Evolutionary conservation across 2,329 filamentous ascomycete genomes (phyloP), one percentile per base, ranked within the genome.

Genomic region (Calonectria multiphialidica): DNA sequence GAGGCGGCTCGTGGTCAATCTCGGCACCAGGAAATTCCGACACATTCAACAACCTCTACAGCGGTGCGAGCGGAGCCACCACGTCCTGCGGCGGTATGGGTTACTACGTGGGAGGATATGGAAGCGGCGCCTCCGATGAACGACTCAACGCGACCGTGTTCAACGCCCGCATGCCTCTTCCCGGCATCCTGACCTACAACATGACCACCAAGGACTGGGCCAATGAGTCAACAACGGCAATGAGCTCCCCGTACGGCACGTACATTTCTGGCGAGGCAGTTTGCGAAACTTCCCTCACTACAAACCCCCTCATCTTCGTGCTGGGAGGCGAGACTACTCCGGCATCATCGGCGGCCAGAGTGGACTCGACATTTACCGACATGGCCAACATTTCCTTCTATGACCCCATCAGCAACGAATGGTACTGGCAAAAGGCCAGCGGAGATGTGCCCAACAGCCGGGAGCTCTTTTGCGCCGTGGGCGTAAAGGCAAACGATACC

Each of bases 381-480:
- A 57, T 69, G 21, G 15, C 25, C 15, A 69, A 69, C 28, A 42
- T 69, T 18, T 64, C 67, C 2, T 64, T 69, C 16, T 69, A 64
- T n/a, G 67, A 69, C 30, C 47, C 67, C 5, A 37, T 53, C 23
- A 15, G 33, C 21, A 35, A 55, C 4, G 18, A 69, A 35, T 69
- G 66, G 66, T 45, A 69, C 25, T 69, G 57, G 57, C 66, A 69
- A 16, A 57, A 69, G 28, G 47, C 66, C 5, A 45, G 35, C 3
- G 66, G 66, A 16, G 59, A 69, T 13, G 47, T 69, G 4, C 66
- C 66, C 8, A 45, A 63, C n/a, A 61, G 25, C 25, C 66, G 66
- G 13, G 66, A 63, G 59, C 25, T 50, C 6, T 63, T 69, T 33
- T 69, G 66, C 25, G 57, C 66, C 10, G 55, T 69, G n/a, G 66